A percentile compares a stretch with the other conserved stretches of the same genome.
Conservation (phyloP, 1,284 basidiomycete species). For the Trametes hirsuta region DNA sequence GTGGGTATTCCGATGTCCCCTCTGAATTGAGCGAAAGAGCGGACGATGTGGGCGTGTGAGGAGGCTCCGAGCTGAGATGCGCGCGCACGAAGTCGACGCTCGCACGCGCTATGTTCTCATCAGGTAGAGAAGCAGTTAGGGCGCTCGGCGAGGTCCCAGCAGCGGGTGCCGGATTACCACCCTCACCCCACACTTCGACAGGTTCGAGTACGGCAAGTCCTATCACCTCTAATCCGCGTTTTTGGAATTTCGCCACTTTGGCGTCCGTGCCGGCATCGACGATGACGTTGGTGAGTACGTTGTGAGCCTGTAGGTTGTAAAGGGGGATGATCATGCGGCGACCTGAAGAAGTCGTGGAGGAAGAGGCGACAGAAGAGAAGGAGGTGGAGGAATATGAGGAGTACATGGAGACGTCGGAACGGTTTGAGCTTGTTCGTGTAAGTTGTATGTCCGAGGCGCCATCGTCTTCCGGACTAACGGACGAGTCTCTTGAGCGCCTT, state of each 20-base stretch:
- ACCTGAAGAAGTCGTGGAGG: slow-evolving; percentile 49
- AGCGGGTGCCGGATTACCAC: slow-evolving; percentile 19
- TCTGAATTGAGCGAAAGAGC: slow-evolving; percentile 42
- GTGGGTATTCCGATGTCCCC: slow-evolving; percentile 31
- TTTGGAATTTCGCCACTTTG: slow-evolving; percentile 89
- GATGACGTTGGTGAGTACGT: slow-evolving; percentile 89
- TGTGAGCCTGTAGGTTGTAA: slow-evolving; percentile 93
- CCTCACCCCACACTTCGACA: slow-evolving; percentile 71
- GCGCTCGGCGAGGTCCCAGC: slow-evolving; percentile 16
- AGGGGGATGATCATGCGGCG: slow-evolving; percentile 87
- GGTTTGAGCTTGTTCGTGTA: slow-evolving; percentile 43
- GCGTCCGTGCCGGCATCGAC: slow-evolving; percentile 94
- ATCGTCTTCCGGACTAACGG: slow-evolving; percentile 40
- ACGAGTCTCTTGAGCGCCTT: slow-evolving; percentile 44
- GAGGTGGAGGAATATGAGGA: slow-evolving; percentile 50
- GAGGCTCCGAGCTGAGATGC: slow-evolving; percentile 13
- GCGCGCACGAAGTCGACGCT: slow-evolving; percentile 20
- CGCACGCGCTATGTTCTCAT: slow-evolving; percentile 18
- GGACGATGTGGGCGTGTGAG: slow-evolving; percentile 44
- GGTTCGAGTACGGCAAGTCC: slow-evolving; percentile 81
- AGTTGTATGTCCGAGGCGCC: slow-evolving; percentile 34
- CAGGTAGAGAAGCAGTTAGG: slow-evolving; percentile 21
- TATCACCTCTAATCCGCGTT: slow-evolving; percentile 82
- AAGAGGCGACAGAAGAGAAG: slow-evolving; percentile 50
- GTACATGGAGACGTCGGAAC: slow-evolving; percentile 54